Conservation (phyloP, 306 rosid species). For the Ammopiptanthus mongolicus region DNA sequence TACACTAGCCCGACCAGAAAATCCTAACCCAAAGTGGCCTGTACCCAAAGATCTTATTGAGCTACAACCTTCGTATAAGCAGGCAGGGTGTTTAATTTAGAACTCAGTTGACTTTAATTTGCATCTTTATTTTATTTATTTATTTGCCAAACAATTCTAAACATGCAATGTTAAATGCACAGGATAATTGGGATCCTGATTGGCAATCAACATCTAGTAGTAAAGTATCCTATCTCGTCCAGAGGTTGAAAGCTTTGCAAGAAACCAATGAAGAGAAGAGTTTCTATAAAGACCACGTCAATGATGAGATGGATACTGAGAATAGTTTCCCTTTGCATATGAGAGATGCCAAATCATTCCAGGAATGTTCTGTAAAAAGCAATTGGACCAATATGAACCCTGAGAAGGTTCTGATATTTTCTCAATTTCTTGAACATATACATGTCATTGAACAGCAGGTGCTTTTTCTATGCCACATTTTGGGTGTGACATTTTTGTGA, state of each 20-base stretch:
- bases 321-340: conserved; percentile 28
- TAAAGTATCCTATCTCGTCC: conserved; percentile 73
- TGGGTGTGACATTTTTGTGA: neutral
- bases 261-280: conserved; percentile 42
- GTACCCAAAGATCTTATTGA: conserved; percentile 97
- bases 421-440: conserved; percentile 98
- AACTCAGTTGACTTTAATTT: conserved; percentile 14
- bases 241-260: conserved; percentile 65
- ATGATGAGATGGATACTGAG: conserved; percentile 25
- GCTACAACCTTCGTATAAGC: conserved; percentile 95
- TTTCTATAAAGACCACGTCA: conserved; percentile 17
- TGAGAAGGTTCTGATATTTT: conserved; percentile 86
- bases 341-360: conserved; percentile 21
- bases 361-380: conserved; percentile 24
- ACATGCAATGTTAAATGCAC: conserved; percentile 27
- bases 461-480: neutral
- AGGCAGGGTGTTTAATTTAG: conserved; percentile 46
- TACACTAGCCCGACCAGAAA: conserved; percentile 76
- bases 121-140: neutral
- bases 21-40: conserved; percentile 94
- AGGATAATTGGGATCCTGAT: conserved; percentile 99
- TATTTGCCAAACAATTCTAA: conserved; percentile 12
- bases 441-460: conserved; percentile 99
- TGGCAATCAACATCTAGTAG: conserved; percentile 99
- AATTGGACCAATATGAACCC: conserved; percentile 19